Base-by-base conservation (phyloP, 768 basidiomycete species). In the Lactarius tabidus region DNA sequence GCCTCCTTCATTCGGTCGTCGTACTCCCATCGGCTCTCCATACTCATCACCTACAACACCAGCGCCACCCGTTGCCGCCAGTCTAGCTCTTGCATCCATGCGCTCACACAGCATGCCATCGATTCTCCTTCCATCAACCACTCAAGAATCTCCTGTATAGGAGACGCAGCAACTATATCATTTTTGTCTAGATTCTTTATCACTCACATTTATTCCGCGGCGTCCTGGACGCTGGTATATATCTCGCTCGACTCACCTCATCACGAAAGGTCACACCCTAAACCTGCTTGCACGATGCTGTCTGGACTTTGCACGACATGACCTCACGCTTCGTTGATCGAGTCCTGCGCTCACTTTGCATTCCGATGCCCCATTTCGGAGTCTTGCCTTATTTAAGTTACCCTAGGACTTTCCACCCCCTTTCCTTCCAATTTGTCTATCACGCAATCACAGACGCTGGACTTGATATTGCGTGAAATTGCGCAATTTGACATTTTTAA, bases 1-100 rank as follows among this genome's bases (percentile, higher is more conserved):
- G 8, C 51, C 56, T 1, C 39, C 67, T 9, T 60, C 69, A 5
- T 45, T 70, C 5, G 67, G 67, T 8, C 69, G 69, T 56, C 69
- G 67, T 23, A 68, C 69, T 2, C 69, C 69, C 14, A 60, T 62
- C 8, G 57, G 39, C 20, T 60, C 67, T 29, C 69, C 69, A 23
- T 68, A 65, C n/a, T 65, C 67, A 35, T 70, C 69, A 18, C 69
- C 69, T 8, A 70, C 69, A 5, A 68, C 69, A 39, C 69, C 69
- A 12, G 45, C 18, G 18, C 69, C 69, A 2, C 60, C 57, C 10
- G 28, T 45, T 23, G 54, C 53, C 36, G 57, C 51, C 18, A 17
- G 57, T 29, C 41, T 55, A 33, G 38, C 63, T 55, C 51, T 62
- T 33, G 57, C 67, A 35, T 61, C 64, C 12, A 60, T 63, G 64